These are phyloP conservation scores for Rhynchosporium graminicola DNA, from an alignment of 2,329 filamentous ascomycete species.

Conservation along the genomic window DNA sequence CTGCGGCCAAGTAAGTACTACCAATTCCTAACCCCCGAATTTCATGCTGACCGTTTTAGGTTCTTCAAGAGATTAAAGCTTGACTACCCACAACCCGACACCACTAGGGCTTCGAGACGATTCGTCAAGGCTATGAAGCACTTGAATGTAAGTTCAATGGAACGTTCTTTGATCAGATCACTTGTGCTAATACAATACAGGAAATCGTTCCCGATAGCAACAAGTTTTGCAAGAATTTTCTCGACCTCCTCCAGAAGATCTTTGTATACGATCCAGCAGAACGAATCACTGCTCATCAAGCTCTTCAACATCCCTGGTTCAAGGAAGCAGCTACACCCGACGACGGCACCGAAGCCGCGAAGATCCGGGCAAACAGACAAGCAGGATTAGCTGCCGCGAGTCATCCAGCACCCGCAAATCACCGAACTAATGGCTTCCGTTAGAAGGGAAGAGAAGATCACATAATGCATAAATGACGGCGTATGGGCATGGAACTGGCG, in stretches of 20 bases:
- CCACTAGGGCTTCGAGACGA: conserved; percentile 62
- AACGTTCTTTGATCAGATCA: not conserved
- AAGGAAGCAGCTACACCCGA: conserved; percentile 63
- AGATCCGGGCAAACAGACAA: conserved; percentile 51
- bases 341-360: conserved; percentile 67
- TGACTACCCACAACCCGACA: conserved; percentile 65
- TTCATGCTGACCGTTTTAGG: conserved; percentile 46
- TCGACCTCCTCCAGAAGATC: conserved; percentile 65
- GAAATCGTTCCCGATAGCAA: conserved; percentile 64
- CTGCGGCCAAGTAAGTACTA: conserved; percentile 62
- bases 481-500: conserved; percentile 25
- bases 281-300: conserved; percentile 67
- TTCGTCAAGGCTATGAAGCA: conserved; percentile 75
- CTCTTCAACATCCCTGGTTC: conserved; percentile 68
- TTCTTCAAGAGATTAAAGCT: conserved; percentile 68
- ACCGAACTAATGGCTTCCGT: conserved; percentile 36
- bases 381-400: conserved; percentile 24
- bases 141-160: conserved; percentile 53
- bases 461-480: conserved; percentile 39
- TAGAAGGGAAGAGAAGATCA: conserved; percentile 23
- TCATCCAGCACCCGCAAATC: conserved; percentile 19
- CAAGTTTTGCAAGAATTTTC: conserved; percentile 61
- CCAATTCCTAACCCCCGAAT: not conserved
- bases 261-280: conserved; percentile 68
- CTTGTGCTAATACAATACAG: conserved; percentile 44